Conservation (phyloP, 2,329 filamentous ascomycete genomes). For the Aureobasidium musti region DNA sequence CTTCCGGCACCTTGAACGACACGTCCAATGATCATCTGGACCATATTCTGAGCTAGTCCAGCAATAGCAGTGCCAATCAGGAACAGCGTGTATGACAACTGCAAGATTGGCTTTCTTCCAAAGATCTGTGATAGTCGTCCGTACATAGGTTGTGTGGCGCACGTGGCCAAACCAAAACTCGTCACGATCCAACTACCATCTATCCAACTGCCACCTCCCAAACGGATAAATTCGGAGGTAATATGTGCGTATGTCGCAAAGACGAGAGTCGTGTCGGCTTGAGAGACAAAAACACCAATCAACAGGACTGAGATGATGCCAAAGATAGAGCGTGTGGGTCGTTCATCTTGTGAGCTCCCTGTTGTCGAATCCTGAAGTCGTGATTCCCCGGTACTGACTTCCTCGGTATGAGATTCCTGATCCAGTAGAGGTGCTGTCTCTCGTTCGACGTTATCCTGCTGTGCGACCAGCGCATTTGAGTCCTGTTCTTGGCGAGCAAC, state of each 20-base stretch:
- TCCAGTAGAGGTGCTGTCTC: constrained; percentile 10
- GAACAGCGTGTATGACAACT: constrained; percentile 47
- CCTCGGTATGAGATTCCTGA: background rate
- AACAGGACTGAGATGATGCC: constrained; percentile 38
- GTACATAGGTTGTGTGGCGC: constrained; percentile 47
- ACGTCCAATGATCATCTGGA: constrained; percentile 47
- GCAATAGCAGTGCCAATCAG: constrained; percentile 46
- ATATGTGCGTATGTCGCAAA: constrained; percentile 65
- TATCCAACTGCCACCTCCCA: constrained; percentile 47
- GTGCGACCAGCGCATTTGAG: background rate
- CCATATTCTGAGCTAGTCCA: constrained; percentile 44
- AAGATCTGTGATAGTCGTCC: constrained; percentile 52
- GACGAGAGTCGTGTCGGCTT: constrained; percentile 65
- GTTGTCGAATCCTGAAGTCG: background rate
- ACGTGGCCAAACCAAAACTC: constrained; percentile 49
- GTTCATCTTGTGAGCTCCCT: background rate
- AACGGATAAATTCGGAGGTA: constrained; percentile 49
- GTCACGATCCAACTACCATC: constrained; percentile 41
- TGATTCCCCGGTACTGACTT: background rate
- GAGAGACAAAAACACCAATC: constrained; percentile 64
- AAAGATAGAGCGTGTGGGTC: constrained; percentile 25
- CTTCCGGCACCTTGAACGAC: constrained; percentile 49
- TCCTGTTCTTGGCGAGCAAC: background rate
- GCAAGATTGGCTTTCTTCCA: constrained; percentile 47
- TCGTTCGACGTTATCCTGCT: background rate